Conservation (phyloP, 306 rosid genomes). For the Cucumis melo region DNA sequence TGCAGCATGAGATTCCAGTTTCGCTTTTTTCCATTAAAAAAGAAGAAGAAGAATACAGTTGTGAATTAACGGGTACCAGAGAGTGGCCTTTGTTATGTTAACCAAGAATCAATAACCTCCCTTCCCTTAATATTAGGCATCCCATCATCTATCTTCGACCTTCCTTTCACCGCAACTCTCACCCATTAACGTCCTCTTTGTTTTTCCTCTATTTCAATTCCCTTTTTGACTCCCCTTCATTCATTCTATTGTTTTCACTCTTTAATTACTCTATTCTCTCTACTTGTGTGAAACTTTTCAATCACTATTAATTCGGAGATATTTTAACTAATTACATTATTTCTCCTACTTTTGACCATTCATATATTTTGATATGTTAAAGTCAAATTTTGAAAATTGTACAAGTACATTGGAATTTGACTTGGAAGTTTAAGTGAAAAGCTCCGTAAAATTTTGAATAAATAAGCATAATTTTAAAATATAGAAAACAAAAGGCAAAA, state of each 20-base stretch:
- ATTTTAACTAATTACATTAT: too few species aligned
- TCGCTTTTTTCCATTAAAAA: neutral
- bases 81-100: neutral
- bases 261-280: neutral
- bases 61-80: neutral
- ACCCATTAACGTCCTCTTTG: neutral
- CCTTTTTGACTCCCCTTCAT: neutral
- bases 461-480: too few species aligned
- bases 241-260: neutral
- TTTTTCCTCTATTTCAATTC: neutral
- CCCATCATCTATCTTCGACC: neutral
- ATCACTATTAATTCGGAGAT: neutral
- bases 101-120: constrained; percentile 1
- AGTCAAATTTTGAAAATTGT: too few species aligned
- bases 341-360: too few species aligned
- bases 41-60: neutral
- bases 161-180: neutral
- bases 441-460: too few species aligned
- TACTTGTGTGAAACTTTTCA: neutral
- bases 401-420: too few species aligned
- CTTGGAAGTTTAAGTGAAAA: too few species aligned
- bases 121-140: neutral
- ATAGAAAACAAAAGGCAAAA: too few species aligned
- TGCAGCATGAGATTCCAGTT: neutral
- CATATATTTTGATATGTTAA: too few species aligned